These are phyloP conservation scores for Annona cherimola DNA, from an alignment of 164 flowering plant genomes.

Conservation along the genomic window DNA sequence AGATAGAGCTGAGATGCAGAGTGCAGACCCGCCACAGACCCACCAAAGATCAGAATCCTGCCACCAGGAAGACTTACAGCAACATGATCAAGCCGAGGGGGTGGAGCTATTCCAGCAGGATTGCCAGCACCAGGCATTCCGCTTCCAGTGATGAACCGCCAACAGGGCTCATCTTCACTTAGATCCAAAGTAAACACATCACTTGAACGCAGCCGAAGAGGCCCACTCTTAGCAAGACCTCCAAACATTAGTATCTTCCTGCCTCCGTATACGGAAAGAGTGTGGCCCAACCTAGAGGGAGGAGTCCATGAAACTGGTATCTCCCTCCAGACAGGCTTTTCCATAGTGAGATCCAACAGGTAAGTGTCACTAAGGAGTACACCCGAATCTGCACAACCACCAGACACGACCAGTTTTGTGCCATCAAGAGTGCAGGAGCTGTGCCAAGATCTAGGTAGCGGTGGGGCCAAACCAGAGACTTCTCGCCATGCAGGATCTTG, in stretches of 20 bases:
- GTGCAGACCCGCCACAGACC: constrained; percentile 92
- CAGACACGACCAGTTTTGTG: constrained; percentile 84
- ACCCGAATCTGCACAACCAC: constrained; percentile 96
- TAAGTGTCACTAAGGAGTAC: constrained; percentile 89
- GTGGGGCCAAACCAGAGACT: constrained; percentile 77
- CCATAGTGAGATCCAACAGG: constrained; percentile 80
- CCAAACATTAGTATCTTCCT: constrained; percentile 91
- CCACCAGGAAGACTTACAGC: constrained; percentile 94
- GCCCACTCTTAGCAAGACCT: constrained; percentile 89
- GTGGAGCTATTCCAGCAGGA: constrained; percentile 85
- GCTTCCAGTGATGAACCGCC: constrained; percentile 86
- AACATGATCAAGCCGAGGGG: constrained; percentile 93
- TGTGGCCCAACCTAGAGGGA: constrained; percentile 85
- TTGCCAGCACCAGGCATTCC: constrained; percentile 94
- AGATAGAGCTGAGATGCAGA: constrained; percentile 87
- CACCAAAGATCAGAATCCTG: constrained; percentile 85
- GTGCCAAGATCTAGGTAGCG: constrained; percentile 97
- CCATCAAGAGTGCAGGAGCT: constrained; percentile 97
- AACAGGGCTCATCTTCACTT: constrained; percentile 80
- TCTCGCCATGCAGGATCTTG: constrained; percentile 90
- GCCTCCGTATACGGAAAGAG: constrained; percentile 83
- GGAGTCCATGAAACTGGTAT: constrained; percentile 87
- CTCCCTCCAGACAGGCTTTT: constrained; percentile 91
- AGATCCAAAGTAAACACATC: constrained; percentile 90
- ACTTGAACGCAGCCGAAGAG: constrained; percentile 79